Percentiles rank a stretch among this genome's conserved stretches.
These are phyloP conservation scores for Hypomontagnella submonticulosa DNA, from an alignment of 495 filamentous ascomycete genomes.

Conservation along the genomic window DNA sequence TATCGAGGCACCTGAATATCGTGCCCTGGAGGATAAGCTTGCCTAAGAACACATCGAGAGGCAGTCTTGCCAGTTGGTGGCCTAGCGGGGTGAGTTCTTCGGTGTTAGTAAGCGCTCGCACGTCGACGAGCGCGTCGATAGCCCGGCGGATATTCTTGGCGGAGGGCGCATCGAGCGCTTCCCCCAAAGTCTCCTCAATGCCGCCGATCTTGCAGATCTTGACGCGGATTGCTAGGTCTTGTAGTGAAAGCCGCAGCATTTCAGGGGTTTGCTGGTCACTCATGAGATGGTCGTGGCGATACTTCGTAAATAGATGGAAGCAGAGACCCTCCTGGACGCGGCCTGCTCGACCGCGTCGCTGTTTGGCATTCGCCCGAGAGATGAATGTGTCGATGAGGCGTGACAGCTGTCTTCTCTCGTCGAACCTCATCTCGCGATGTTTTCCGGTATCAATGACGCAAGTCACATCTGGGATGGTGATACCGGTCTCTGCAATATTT, in stretches of 20 bases:
- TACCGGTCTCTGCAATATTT: slow-evolving; percentile 97
- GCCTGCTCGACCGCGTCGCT: slow-evolving; percentile 92
- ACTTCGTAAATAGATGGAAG: slow-evolving; percentile 92
- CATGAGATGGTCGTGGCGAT: slow-evolving; percentile 82
- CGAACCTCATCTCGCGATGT: slow-evolving; percentile 95
- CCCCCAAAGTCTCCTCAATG: slow-evolving; percentile 87
- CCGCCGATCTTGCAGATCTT: slow-evolving; percentile 95
- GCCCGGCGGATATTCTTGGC: slow-evolving; percentile 91
- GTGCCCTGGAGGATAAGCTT: slow-evolving; percentile 88
- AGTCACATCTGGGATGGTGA: slow-evolving; percentile 96
- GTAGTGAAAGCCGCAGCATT: slow-evolving; percentile 90
- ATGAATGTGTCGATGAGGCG: slow-evolving; percentile 92
- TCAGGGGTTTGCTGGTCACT: slow-evolving; percentile 93
- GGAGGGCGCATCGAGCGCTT: slow-evolving; percentile 90
- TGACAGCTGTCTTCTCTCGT: slow-evolving; percentile 90
- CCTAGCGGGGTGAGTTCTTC: slow-evolving; percentile 92
- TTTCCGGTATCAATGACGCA: slow-evolving; percentile 95
- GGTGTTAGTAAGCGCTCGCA: slow-evolving; percentile 80
- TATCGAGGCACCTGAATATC: slow-evolving; percentile 91
- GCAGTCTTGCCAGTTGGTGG: slow-evolving; percentile 83
- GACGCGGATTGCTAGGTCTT: slow-evolving; percentile 94
- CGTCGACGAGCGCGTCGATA: slow-evolving; percentile 91
- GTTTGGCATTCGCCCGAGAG: slow-evolving; percentile 92
- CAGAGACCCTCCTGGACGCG: slow-evolving; percentile 94
- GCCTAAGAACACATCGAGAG: slow-evolving; percentile 92